phyloP scores from a whole-genome alignment of 257 asterid genomes.

The Solanum arcanum region DNA sequence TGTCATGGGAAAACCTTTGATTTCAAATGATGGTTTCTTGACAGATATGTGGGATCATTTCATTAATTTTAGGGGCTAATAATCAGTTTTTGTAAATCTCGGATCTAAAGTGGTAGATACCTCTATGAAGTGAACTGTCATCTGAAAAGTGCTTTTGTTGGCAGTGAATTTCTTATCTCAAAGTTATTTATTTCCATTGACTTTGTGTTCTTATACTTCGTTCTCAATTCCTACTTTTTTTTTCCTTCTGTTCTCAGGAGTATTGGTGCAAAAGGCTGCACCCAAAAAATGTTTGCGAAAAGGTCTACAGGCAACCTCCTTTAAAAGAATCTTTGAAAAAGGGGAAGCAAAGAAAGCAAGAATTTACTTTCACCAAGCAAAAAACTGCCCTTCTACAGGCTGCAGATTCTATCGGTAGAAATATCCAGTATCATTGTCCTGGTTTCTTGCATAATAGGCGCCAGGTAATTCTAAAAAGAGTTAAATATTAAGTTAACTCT shows the following conservation, averaged over 20 bases:
- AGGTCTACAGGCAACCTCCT: slow-evolving; percentile 97
- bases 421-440: slow-evolving; percentile 75
- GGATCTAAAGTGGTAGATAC: neutral
- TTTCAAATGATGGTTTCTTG: neutral
- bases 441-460: slow-evolving; percentile 93
- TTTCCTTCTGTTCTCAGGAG: slow-evolving; percentile 36
- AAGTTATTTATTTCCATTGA: neutral
- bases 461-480: slow-evolving; percentile 52
- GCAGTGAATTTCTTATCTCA: neutral
- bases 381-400: slow-evolving; percentile 61
- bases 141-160: neutral
- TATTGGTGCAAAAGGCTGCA: slow-evolving; percentile 95
- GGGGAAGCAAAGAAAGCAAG: slow-evolving; percentile 90
- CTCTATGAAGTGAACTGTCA: neutral
- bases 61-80: neutral
- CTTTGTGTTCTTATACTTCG: neutral
- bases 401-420: slow-evolving; percentile 91
- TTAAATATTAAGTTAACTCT: neutral
- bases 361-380: slow-evolving; percentile 65
- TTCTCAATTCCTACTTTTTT: slow-evolving; percentile 1
- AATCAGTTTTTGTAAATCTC: neutral
- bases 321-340: slow-evolving; percentile 83
- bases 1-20: neutral
- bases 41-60: neutral
- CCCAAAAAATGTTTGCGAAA: slow-evolving; percentile 94